phyloP scores from a whole-genome alignment of 805 yeast genomes.

The Spathaspora passalidarum region DNA sequence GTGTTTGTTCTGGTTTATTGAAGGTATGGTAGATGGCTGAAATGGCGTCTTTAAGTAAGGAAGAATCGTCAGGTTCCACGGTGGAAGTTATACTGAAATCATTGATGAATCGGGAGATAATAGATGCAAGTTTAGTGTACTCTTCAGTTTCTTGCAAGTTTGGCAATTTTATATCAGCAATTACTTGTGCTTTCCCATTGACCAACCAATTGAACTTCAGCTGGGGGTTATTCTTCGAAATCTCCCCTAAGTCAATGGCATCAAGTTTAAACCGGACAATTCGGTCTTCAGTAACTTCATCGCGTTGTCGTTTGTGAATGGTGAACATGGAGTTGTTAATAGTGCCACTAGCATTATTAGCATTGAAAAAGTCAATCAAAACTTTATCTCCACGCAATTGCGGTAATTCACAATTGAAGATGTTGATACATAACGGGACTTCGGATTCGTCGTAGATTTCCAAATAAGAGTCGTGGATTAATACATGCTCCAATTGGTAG shows the following conservation, averaged over 20 bases:
- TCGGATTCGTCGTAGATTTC: conserved; percentile 29
- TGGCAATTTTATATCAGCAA: conserved; percentile 74
- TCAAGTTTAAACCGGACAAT: conserved; percentile 39
- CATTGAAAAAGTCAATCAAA: conserved; percentile 65
- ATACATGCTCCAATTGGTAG: conserved; percentile 35
- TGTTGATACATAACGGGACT: conserved; percentile 40
- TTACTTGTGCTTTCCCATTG: conserved; percentile 66
- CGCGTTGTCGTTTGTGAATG: conserved; percentile 66
- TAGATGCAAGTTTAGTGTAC: conserved; percentile 25
- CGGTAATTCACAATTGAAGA: conserved; percentile 67
- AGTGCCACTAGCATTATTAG: conserved; percentile 69
- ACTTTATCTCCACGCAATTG: conserved; percentile 56
- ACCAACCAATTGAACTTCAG: conserved; percentile 69
- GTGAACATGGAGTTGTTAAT: conserved; percentile 74
- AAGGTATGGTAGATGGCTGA: conserved; percentile 43
- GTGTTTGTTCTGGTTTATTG: conserved; percentile 14
- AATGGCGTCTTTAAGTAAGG: conserved; percentile 36
- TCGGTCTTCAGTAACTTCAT: conserved; percentile 20
- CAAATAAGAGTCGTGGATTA: conserved; percentile 51
- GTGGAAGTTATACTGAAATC: not conserved
- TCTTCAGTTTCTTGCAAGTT: conserved; percentile 18
- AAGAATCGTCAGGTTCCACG: conserved; percentile 16
- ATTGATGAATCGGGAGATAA: conserved; percentile 17
- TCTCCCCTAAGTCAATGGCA: conserved; percentile 36
- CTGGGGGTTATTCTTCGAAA: conserved; percentile 24